Evolutionary conservation across 2,329 filamentous ascomycete species (phyloP).

Genomic region (Aspergillus ustus): DNA sequence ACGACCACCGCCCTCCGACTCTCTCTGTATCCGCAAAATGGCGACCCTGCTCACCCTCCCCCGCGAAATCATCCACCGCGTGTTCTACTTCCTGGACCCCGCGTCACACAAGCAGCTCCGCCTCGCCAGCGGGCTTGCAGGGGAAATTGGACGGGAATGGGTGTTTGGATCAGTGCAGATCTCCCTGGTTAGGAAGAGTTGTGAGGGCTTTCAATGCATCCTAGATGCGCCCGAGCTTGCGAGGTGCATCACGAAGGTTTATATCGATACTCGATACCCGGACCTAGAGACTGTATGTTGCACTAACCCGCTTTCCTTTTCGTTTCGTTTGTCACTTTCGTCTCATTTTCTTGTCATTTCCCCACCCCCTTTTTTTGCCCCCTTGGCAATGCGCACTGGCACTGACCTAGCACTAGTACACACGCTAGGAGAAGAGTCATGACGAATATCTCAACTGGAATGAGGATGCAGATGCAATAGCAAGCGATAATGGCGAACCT

Average conservation of each 20-base stretch:
- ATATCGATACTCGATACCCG: slow-evolving; percentile 7
- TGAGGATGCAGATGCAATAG: background rate
- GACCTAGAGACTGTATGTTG: background rate
- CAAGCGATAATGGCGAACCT: background rate
- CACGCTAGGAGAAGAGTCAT: background rate
- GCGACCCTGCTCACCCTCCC: background rate
- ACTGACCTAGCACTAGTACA: background rate
- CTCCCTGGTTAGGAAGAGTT: background rate
- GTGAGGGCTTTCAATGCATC: background rate
- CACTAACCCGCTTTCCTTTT: background rate
- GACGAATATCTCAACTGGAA: background rate
- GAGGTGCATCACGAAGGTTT: background rate
- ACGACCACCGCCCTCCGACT: background rate
- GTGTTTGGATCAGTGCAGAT: background rate
- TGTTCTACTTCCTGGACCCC: background rate
- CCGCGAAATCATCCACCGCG: background rate
- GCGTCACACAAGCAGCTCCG: background rate
- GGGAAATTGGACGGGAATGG: background rate
- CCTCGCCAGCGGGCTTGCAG: background rate
- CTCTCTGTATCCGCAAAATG: background rate
- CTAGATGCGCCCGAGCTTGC: background rate
- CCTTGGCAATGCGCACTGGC: no score
- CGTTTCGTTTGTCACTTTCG: no score
- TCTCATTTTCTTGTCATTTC: background rate
- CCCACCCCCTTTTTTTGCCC: no score